phyloP scores from a whole-genome alignment of 2,329 filamentous ascomycete species.

The Beauveria sp. region DNA sequence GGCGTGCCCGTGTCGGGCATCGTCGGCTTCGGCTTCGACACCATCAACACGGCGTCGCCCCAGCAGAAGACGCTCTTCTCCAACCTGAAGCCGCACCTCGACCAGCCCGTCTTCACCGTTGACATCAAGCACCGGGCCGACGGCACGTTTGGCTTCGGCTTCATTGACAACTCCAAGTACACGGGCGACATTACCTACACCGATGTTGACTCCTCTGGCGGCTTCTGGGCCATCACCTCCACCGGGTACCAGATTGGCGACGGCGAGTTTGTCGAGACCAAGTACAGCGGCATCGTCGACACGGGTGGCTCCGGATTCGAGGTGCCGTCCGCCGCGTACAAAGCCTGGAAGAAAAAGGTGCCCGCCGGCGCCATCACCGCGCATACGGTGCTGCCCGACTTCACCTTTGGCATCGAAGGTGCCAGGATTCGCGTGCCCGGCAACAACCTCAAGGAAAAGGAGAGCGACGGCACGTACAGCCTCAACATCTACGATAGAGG shows the following conservation, averaged over 20 bases:
- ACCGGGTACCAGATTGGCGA: slow-evolving; percentile 17
- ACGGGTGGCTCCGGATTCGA: slow-evolving; percentile 57
- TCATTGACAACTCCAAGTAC: slow-evolving; percentile 57
- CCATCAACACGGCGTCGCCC: slow-evolving; percentile 34
- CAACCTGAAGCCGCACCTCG: slow-evolving; percentile 19
- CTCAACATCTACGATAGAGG: neutral
- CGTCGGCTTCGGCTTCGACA: slow-evolving; percentile 31
- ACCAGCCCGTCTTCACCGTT: slow-evolving; percentile 55
- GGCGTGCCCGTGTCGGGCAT: slow-evolving; percentile 20
- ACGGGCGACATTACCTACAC: slow-evolving; percentile 54
- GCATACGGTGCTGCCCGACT: slow-evolving; percentile 36
- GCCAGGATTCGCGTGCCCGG: slow-evolving; percentile 50
- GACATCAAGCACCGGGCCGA: slow-evolving; percentile 50
- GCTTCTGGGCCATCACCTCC: slow-evolving; percentile 49
- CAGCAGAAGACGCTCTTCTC: slow-evolving; percentile 37
- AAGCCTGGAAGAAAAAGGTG: slow-evolving; percentile 12
- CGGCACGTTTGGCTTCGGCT: slow-evolving; percentile 68
- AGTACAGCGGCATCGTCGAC: slow-evolving; percentile 42
- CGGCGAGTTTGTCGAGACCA: slow-evolving; percentile 25
- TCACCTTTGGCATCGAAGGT: slow-evolving; percentile 47
- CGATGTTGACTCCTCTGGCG: slow-evolving; percentile 50
- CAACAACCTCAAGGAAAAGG: slow-evolving; percentile 2
- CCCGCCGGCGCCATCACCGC: slow-evolving; percentile 17
- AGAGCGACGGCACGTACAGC: neutral
- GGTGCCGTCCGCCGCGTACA: slow-evolving; percentile 34